A percentile compares a stretch with the other conserved stretches of the same genome.
Evolutionary conservation across 441 rosid species (phyloP).

Genomic region (Populus tomentosa): DNA sequence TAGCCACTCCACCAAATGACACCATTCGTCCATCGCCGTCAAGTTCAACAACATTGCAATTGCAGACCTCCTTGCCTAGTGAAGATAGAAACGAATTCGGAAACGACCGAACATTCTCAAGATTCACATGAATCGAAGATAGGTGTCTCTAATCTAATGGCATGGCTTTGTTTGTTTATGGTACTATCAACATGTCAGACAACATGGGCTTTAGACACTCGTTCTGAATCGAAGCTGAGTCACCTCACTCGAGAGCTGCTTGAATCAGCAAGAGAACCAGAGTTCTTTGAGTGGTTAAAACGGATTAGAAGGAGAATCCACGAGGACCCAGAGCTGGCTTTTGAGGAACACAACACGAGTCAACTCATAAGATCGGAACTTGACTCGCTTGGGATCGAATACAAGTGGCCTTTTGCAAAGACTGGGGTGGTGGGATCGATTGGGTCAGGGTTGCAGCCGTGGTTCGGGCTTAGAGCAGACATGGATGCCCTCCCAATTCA

Average conservation of each 20-base stretch:
- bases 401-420: slow-evolving; percentile 65
- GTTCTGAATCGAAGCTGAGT: not conserved
- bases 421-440: slow-evolving; percentile 67
- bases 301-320: slow-evolving; percentile 40
- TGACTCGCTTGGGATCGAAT: slow-evolving; percentile 50
- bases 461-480: slow-evolving; percentile 76
- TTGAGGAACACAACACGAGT: slow-evolving; percentile 64
- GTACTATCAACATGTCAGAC: not conserved
- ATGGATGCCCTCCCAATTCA: slow-evolving; percentile 85
- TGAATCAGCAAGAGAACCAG: slow-evolving; percentile 34
- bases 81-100: not conserved
- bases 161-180: not conserved
- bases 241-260: slow-evolving; percentile 16
- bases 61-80: not conserved
- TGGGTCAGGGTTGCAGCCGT: slow-evolving; percentile 58
- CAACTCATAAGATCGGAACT: slow-evolving; percentile 55
- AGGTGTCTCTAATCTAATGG: not conserved
- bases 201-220: not conserved
- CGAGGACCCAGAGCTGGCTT: slow-evolving; percentile 49
- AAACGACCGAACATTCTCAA: too few species aligned
- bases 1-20: not conserved
- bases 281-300: slow-evolving; percentile 42
- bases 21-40: not conserved
- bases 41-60: not conserved
- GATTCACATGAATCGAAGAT: not conserved